A percentile compares a stretch with the other conserved stretches of the same genome.
Conservation (phyloP, 179 eudicot genomes). For the Silene vulgaris region DNA sequence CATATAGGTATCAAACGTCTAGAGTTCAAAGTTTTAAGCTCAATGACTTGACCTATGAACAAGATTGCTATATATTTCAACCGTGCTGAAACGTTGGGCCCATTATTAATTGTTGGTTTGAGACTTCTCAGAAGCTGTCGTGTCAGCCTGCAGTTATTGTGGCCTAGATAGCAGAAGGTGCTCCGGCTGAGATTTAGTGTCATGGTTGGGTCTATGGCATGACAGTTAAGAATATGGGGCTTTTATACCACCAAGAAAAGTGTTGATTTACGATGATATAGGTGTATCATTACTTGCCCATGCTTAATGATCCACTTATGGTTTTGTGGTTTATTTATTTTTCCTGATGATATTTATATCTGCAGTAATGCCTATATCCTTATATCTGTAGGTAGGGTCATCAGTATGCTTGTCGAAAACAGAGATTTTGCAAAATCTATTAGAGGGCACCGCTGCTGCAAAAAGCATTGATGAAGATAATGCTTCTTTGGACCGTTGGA, state of each 20-base stretch:
- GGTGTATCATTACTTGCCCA: neutral
- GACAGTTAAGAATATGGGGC: neutral
- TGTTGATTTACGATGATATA: neutral
- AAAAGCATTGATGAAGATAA: constrained; percentile 47
- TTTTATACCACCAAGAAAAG: neutral
- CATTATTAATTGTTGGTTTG: neutral
- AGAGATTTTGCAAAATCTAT: constrained; percentile 44
- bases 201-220: neutral
- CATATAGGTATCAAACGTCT: neutral
- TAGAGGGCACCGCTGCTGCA: constrained; percentile 77
- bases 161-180: neutral
- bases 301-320: neutral
- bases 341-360: neutral
- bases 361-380: constrained; percentile 13
- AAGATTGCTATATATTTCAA: neutral
- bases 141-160: neutral
- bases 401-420: constrained; percentile 56
- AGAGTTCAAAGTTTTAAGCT: neutral
- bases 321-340: neutral
- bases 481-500: constrained; percentile 27
- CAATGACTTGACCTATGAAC: neutral
- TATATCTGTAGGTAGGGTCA: constrained; percentile 50
- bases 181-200: neutral
- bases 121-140: neutral
- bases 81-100: neutral